Evolutionary conservation across 208 protist species (phyloP).

Genomic region (Leishmania amazonensis): DNA sequence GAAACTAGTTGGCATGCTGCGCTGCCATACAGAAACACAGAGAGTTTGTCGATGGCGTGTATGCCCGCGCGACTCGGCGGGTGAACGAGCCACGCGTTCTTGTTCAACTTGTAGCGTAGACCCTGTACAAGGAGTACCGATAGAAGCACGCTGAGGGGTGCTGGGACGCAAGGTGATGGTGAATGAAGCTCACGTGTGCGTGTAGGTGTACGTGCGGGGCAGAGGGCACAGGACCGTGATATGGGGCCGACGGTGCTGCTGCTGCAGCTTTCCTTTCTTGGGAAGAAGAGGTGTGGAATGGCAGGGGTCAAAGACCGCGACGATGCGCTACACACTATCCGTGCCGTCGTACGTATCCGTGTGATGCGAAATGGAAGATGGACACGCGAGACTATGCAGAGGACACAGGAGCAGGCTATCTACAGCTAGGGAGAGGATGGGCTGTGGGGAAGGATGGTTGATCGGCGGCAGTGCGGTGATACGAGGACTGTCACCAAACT

Average conservation of each 20-base stretch:
- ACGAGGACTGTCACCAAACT: background rate
- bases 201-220: background rate
- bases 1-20: slow-evolving; percentile 8
- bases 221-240: background rate
- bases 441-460: background rate
- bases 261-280: no score
- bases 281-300: no score
- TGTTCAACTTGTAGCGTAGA: background rate
- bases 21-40: background rate
- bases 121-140: background rate
- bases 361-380: background rate
- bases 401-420: background rate
- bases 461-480: background rate
- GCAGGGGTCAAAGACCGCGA: background rate
- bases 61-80: background rate
- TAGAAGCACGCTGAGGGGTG: background rate
- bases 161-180: background rate
- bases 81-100: background rate
- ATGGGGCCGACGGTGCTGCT: background rate
- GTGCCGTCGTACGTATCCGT: background rate
- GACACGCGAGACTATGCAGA: background rate
- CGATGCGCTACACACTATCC: background rate
- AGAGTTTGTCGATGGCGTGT: background rate
- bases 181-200: background rate
- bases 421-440: background rate